Percentiles rank a stretch among this genome's conserved stretches.
Evolutionary conservation across 2,329 filamentous ascomycete species (phyloP).

Genomic region (Epichloe gansuensis): DNA sequence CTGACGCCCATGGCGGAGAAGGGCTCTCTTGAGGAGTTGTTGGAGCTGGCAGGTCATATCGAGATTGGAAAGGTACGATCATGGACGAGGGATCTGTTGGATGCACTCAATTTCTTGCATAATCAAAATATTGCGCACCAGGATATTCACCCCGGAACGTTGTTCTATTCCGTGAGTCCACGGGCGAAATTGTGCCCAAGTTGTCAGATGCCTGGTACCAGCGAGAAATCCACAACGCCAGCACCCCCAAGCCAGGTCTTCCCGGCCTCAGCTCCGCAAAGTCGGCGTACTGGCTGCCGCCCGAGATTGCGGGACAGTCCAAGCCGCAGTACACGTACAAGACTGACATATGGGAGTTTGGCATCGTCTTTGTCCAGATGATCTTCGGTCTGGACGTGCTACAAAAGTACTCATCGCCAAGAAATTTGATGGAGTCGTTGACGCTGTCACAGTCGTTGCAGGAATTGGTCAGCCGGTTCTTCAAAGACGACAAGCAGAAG

Average conservation of each 20-base stretch:
- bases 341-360: slow-evolving; percentile 91
- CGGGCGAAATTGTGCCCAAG: slow-evolving; percentile 60
- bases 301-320: slow-evolving; percentile 55
- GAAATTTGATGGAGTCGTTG: slow-evolving; percentile 57
- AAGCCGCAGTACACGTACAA: slow-evolving; percentile 59
- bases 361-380: slow-evolving; percentile 87
- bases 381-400: slow-evolving; percentile 72
- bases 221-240: slow-evolving; percentile 51
- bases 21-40: slow-evolving; percentile 68
- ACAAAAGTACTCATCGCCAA: slow-evolving; percentile 68
- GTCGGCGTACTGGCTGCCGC: slow-evolving; percentile 73
- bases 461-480: slow-evolving; percentile 73
- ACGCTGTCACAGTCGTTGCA: slow-evolving; percentile 62
- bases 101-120: slow-evolving; percentile 80
- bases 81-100: slow-evolving; percentile 85
- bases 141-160: slow-evolving; percentile 69
- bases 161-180: slow-evolving; percentile 57
- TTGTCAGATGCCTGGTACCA: slow-evolving; percentile 65
- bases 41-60: slow-evolving; percentile 67
- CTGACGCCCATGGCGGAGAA: slow-evolving; percentile 69
- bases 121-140: slow-evolving; percentile 74
- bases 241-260: slow-evolving; percentile 37
- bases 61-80: slow-evolving; percentile 65
- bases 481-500: slow-evolving; percentile 73
- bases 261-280: slow-evolving; percentile 48